Evolutionary conservation across 1,139 yeast genomes (phyloP), one percentile per base, ranked within the genome.

Genomic region (Debaryomyces coudertii): DNA sequence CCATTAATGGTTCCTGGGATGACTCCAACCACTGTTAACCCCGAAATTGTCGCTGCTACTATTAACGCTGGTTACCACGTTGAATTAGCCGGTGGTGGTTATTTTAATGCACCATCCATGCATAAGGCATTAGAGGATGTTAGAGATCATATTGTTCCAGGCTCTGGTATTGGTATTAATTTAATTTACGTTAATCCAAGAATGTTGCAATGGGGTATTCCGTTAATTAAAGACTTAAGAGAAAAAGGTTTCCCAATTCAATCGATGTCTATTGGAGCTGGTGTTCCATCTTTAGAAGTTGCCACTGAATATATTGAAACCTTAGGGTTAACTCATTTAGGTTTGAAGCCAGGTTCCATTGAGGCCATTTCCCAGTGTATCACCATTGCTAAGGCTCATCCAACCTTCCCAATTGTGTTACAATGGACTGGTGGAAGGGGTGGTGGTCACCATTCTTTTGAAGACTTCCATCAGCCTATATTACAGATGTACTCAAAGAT

Each of bases 351-450:
- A 51, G 99, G 99, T 66, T 90, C 98, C 16, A 80, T 90, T 50
- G 99, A 93, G 56, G 89, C 97, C 38, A 90, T 93, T 60, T 78
- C 84, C 54, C 95, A 87, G 68, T 90, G 85, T 54, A 84, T 93
- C 59, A 73, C 86, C 49, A 93, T 93, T 65, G 99, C 99, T 43
- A 90, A 89, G 67, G 92, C 96, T 44, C 95, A 92, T 72, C 99
- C 99, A 57, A 74, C 68, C 51, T 93, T 95, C 90, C 99, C 99
- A 55, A 89, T 93, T 62, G 92, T 93, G 48, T 77, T 93, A 60
- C 99, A 93, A 79, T 93, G 99, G 99, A 93, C 99, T 53, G 99
- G 98, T 80, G 99, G 99, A 69, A 92, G 99, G 82, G 99, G 97
- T 76, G 99, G 99, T 80, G 99, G 99, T 64, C 99, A 93, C 69